Base-by-base conservation (phyloP, 2,329 filamentous ascomycete species). In the Geosmithia flava region DNA sequence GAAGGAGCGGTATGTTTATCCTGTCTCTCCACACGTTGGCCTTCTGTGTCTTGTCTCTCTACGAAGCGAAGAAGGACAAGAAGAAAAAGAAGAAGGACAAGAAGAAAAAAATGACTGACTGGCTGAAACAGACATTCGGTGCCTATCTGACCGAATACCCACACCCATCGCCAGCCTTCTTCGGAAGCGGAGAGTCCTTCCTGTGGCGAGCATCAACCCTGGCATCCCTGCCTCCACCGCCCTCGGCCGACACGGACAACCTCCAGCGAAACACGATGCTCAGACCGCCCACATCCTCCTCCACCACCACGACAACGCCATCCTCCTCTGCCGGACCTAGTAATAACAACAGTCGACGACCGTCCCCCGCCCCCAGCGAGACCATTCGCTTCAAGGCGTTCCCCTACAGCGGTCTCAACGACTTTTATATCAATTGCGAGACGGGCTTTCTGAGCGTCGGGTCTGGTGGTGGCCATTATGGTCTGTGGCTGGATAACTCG, bases 341-440 rank as follows among this genome's bases (percentile, higher is more conserved):
- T 11, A 3, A 11, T 37, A n/a, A n/a, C 56, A 58, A 5, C 54
- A 55, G 42, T 59, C 58, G 13, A 52, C 54, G 45, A 44, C 50
- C 39, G 47, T 54, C 30, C 3, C 57, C 75, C 1, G 75, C 72
- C 23, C 80, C 80, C 3, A 78, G 81, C 4, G 86, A 91, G 52
- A 76, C 81, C 23, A 87, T 97, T 55, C 81, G 93, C 19, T 98
- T 98, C 75, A 96, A 95, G 67, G 91, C 91, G 0, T 98, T 97
- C 58, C 90, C 91, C 0, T 97, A 96, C 60, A 94, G 86, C 49
- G 93, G 93, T 5, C 78, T 95, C 41, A 97, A 98, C 63, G 93
- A 97, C 64, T 98, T 95, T 62, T 88, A 91, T 70, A 93, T 97
- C 55, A 85, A 94, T 58, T 97, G 91, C 66, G 89, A 97, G 66